A percentile compares a stretch with the other conserved stretches of the same genome.
phyloP scores from a whole-genome alignment of 2,329 filamentous ascomycete species.

The Claviceps sp. region DNA sequence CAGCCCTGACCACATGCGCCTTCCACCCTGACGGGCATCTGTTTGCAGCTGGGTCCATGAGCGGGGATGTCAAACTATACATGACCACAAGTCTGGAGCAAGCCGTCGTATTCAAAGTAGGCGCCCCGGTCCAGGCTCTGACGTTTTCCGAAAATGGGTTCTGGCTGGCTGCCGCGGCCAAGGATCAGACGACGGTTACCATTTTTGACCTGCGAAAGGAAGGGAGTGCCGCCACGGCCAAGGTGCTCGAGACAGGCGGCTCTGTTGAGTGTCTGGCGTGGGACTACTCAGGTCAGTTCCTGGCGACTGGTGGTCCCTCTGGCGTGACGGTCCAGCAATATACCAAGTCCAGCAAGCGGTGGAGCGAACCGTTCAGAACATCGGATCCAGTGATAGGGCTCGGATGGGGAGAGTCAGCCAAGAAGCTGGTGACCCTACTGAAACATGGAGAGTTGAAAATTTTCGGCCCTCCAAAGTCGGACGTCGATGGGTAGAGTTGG shows the following conservation, averaged over 20 bases:
- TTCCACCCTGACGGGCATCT: slow-evolving; percentile 98
- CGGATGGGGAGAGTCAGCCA: slow-evolving; percentile 64
- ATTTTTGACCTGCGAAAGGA: slow-evolving; percentile 92
- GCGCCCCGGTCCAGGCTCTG: slow-evolving; percentile 59
- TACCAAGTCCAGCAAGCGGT: slow-evolving; percentile 71
- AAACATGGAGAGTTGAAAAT: slow-evolving; percentile 54
- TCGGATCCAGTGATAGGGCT: slow-evolving; percentile 60
- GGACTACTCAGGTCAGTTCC: slow-evolving; percentile 92
- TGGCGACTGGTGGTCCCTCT: slow-evolving; percentile 67
- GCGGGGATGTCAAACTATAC: slow-evolving; percentile 77
- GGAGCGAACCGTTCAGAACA: slow-evolving; percentile 73
- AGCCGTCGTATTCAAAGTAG: slow-evolving; percentile 59
- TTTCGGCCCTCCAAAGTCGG: slow-evolving; percentile 19
- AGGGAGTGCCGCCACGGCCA: slow-evolving; percentile 64
- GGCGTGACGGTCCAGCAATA: slow-evolving; percentile 85
- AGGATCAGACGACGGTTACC: slow-evolving; percentile 64
- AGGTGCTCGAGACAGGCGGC: slow-evolving; percentile 74
- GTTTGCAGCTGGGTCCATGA: slow-evolving; percentile 67
- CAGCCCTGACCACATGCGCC: slow-evolving; percentile 60
- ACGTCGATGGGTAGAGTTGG: slow-evolving; percentile 65
- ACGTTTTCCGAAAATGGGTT: slow-evolving; percentile 94
- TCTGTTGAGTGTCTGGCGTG: slow-evolving; percentile 65
- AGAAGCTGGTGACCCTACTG: slow-evolving; percentile 62
- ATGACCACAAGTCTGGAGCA: slow-evolving; percentile 68
- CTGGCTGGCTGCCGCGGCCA: slow-evolving; percentile 76